Percentiles rank a stretch among this genome's conserved stretches.
Conservation (phyloP, 441 rosid species). For the Mallotus repandus region DNA sequence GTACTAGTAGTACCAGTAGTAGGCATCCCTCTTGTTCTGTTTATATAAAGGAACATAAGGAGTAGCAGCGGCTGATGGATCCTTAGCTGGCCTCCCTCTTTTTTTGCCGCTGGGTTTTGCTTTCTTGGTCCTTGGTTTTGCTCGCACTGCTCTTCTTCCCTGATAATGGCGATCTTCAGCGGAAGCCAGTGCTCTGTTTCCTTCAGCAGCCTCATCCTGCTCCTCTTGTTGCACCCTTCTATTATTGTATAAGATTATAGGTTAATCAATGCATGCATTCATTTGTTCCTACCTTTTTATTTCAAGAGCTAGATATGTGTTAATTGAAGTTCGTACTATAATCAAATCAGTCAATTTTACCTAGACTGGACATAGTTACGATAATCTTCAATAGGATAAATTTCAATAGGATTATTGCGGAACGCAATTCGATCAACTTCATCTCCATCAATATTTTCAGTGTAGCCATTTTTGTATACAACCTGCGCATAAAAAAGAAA, state of each 20-base stretch:
- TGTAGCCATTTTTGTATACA: background rate
- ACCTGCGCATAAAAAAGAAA: background rate
- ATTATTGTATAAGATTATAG: background rate
- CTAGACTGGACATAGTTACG: background rate
- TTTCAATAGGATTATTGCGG: background rate
- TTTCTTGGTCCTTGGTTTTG: background rate
- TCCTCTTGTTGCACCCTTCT: background rate
- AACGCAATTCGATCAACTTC: background rate
- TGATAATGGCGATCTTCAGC: background rate
- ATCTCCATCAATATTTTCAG: background rate
- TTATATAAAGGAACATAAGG: background rate
- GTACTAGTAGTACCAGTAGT: slow-evolving; percentile 2
- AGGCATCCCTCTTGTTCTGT: slow-evolving; percentile 25
- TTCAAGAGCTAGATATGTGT: too few relatives aligned
- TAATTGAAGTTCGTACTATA: too few relatives aligned
- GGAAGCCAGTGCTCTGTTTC: background rate
- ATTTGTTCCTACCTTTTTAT: too few relatives aligned
- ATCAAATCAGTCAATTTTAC: background rate
- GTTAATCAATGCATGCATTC: too few relatives aligned
- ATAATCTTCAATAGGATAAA: background rate
- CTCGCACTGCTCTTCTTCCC: background rate
- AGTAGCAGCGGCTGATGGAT: background rate
- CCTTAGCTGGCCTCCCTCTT: background rate
- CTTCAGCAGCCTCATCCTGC: background rate
- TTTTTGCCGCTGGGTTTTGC: background rate